Evolutionary conservation across 1,284 basidiomycete genomes (phyloP).

Genomic region (Bondarzewia mesenterica): DNA sequence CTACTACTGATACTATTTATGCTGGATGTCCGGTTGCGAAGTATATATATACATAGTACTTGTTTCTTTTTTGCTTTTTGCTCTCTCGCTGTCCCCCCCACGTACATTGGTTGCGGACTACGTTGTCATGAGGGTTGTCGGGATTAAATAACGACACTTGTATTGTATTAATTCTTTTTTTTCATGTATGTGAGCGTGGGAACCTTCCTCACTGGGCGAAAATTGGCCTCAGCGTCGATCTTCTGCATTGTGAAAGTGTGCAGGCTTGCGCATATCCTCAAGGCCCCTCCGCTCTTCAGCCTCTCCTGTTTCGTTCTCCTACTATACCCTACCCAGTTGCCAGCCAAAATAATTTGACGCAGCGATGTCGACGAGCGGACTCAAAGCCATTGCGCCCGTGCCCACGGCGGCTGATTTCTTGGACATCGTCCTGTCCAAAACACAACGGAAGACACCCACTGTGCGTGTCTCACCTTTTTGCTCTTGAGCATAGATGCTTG

Average conservation of each 20-base stretch:
- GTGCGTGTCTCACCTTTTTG: conserved; percentile 36
- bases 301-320: background rate
- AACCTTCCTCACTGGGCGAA: background rate
- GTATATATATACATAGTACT: background rate
- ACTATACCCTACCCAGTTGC: background rate
- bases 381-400: conserved; percentile 95
- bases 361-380: conserved; percentile 75
- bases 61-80: background rate
- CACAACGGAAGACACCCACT: conserved; percentile 94
- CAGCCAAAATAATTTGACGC: background rate
- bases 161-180: no score
- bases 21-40: background rate
- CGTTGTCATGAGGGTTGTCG: no score
- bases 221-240: no score
- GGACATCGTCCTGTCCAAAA: conserved; percentile 92
- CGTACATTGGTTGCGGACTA: background rate
- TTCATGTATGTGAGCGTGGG: no score
- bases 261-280: no score
- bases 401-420: conserved; percentile 93
- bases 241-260: background rate
- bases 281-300: background rate
- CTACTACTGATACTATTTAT: background rate
- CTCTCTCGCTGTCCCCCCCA: no score
- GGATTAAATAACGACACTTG: no score
- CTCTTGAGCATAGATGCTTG: background rate